These are phyloP conservation scores for Infundibulicybe gibba DNA, from an alignment of 768 basidiomycete genomes.

Conservation along the genomic window DNA sequence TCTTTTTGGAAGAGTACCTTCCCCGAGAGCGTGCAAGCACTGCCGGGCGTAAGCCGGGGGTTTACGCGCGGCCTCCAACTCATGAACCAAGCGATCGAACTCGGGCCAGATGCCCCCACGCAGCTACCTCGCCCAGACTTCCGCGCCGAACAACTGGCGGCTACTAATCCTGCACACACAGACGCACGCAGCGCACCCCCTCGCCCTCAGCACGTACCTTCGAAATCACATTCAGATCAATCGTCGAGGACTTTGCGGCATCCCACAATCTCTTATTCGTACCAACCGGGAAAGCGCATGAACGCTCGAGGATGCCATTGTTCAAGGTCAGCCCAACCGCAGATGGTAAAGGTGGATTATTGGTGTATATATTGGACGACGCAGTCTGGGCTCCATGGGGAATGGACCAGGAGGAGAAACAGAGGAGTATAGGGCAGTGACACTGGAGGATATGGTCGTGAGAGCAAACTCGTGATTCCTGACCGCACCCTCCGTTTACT, in stretches of 20 bases:
- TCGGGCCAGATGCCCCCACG: conserved; percentile 74
- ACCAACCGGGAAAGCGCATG: conserved; percentile 82
- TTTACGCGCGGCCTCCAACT: conserved; percentile 88
- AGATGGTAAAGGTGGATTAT: conserved; percentile 82
- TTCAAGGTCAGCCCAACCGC: conserved; percentile 76
- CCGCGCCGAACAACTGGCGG: conserved; percentile 37
- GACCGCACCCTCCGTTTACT: no score
- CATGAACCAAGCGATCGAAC: conserved; percentile 91
- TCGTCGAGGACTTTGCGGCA: conserved; percentile 89
- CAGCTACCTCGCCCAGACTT: conserved; percentile 68
- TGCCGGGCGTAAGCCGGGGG: conserved; percentile 68
- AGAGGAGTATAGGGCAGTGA: conserved; percentile 71
- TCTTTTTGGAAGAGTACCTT: conserved; percentile 84
- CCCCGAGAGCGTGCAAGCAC: conserved; percentile 61
- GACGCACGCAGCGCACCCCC: conserved; percentile 27
- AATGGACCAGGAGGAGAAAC: conserved; percentile 42
- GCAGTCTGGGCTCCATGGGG: conserved; percentile 80
- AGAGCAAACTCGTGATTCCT: conserved; percentile 34
- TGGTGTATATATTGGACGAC: conserved; percentile 90
- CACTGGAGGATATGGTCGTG: conserved; percentile 85
- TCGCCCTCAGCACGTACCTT: conserved; percentile 51
- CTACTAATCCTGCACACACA: conserved; percentile 24
- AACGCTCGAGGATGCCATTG: conserved; percentile 82
- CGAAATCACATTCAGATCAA: conserved; percentile 89
- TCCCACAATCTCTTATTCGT: conserved; percentile 86